Percentiles rank a stretch among this genome's conserved stretches.
phyloP scores from a whole-genome alignment of 129 eudicot species.

The Glebionis coronaria region DNA sequence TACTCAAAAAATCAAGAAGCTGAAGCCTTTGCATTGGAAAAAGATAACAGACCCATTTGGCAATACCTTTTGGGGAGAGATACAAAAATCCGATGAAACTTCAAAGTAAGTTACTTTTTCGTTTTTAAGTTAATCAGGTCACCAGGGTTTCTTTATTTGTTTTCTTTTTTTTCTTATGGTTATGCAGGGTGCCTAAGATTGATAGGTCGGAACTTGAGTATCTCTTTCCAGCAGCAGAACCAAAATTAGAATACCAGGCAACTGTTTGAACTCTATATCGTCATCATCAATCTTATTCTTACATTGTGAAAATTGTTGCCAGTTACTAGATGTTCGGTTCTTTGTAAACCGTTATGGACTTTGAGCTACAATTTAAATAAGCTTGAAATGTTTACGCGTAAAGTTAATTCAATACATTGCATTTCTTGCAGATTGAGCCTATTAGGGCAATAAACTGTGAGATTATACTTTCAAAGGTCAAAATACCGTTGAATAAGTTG shows the following conservation, averaged over 20 bases:
- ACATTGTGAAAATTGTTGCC: constrained; percentile 53
- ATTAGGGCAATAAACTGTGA: constrained; percentile 18
- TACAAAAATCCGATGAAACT: constrained; percentile 43
- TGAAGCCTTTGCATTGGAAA: constrained; percentile 75
- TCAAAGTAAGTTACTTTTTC: background rate
- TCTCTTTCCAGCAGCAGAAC: constrained; percentile 57
- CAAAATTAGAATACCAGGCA: constrained; percentile 39
- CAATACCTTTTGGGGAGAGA: constrained; percentile 60
- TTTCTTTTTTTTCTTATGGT: background rate
- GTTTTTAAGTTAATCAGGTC: too few species aligned
- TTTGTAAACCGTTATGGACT: background rate
- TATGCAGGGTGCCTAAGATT: constrained; percentile 53
- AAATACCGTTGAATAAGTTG: constrained; percentile 9
- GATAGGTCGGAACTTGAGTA: constrained; percentile 76
- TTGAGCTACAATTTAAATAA: background rate
- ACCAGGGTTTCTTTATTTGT: background rate
- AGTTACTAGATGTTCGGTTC: constrained; percentile 33
- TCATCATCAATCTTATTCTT: too few species aligned
- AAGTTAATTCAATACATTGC: background rate
- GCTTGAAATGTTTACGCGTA: background rate
- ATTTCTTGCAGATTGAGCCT: constrained; percentile 12
- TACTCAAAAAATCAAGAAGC: constrained; percentile 31
- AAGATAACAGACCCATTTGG: constrained; percentile 57
- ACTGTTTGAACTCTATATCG: constrained; percentile 17
- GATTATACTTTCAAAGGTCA: constrained; percentile 42